A percentile compares a stretch with the other conserved stretches of the same genome.
phyloP scores from a whole-genome alignment of 176 grass and related monocot genomes.

The Musa itinerans region DNA sequence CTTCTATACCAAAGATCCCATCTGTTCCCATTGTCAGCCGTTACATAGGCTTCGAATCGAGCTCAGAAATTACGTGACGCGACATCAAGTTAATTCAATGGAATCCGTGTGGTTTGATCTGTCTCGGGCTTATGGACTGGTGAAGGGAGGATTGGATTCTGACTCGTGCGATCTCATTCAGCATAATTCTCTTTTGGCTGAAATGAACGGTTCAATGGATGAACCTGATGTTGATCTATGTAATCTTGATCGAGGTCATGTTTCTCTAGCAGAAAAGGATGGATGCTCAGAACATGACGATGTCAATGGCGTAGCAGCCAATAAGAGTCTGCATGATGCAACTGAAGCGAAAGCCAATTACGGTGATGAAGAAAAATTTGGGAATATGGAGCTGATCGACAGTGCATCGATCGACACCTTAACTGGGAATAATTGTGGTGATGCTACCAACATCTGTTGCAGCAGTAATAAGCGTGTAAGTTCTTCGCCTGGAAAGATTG shows the following conservation, averaged over 20 bases:
- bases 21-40: slow-evolving; percentile 38
- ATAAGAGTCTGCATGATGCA: neutral
- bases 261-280: neutral
- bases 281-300: neutral
- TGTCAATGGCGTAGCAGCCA: neutral
- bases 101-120: slow-evolving; percentile 49
- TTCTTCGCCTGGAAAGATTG: too few species aligned
- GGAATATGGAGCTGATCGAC: neutral
- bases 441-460: neutral
- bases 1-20: neutral
- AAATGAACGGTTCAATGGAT: neutral
- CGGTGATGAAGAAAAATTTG: neutral
- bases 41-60: slow-evolving; percentile 50
- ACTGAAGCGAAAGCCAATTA: neutral
- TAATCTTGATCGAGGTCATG: neutral
- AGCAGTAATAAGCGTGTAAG: neutral
- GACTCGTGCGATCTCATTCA: slow-evolving; percentile 24
- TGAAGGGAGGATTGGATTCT: slow-evolving; percentile 34
- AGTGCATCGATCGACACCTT: neutral
- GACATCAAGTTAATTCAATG: slow-evolving; percentile 34
- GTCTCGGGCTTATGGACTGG: slow-evolving; percentile 35
- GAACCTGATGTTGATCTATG: neutral
- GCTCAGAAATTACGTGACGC: slow-evolving; percentile 49
- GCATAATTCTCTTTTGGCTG: slow-evolving; percentile 15
- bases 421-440: neutral